Evolutionary conservation across 2,329 filamentous ascomycete genomes (phyloP).

Genomic region (Diaporthe citri): DNA sequence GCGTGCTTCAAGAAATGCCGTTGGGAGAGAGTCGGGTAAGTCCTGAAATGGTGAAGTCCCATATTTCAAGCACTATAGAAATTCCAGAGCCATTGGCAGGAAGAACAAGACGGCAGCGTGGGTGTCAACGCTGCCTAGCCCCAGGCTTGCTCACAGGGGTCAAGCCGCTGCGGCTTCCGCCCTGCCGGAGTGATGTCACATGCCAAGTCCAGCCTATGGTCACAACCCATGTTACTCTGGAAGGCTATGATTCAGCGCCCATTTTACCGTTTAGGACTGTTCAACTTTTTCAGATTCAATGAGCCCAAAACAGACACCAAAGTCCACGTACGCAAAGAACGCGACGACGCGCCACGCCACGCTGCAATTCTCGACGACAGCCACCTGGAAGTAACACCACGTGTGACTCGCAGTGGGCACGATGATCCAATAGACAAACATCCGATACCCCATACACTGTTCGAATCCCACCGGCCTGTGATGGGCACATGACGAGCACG

Average conservation of each 20-base stretch:
- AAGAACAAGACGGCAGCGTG: too few species aligned
- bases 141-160: not conserved
- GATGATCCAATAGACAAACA: not conserved
- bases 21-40: not conserved
- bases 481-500: slow-evolving; percentile 21
- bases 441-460: not conserved
- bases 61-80: not conserved
- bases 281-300: slow-evolving; percentile 5
- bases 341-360: slow-evolving; percentile 15
- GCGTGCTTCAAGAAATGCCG: not conserved
- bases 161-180: not conserved
- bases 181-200: slow-evolving; percentile 40
- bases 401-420: not conserved
- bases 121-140: too few species aligned
- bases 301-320: not conserved
- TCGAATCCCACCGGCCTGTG: slow-evolving; percentile 10
- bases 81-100: too few species aligned
- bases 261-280: not conserved
- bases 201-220: slow-evolving; percentile 19
- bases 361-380: not conserved
- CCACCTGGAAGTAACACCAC: not conserved
- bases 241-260: not conserved
- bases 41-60: not conserved
- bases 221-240: not conserved
- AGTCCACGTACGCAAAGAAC: not conserved